These are phyloP conservation scores for Crithidia fasciculata DNA, from an alignment of 208 protist species.

Conservation along the genomic window DNA sequence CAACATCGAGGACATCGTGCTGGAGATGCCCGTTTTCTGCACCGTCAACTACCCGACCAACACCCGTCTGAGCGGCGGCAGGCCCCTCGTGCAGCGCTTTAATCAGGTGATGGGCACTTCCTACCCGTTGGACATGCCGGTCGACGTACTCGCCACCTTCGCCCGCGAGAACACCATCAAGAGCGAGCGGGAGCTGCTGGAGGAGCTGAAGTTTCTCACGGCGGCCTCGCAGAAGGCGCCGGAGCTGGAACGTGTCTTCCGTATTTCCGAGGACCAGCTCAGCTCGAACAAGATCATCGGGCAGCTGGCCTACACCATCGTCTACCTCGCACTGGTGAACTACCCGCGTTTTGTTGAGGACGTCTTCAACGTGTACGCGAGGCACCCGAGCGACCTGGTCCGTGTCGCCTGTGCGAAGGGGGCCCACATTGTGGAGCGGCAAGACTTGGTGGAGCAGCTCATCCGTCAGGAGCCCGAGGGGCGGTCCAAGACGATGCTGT, in stretches of 20 bases:
- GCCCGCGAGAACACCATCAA: constrained; percentile 74
- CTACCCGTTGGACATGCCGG: constrained; percentile 87
- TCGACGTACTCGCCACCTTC: constrained; percentile 89
- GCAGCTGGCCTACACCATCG: constrained; percentile 89
- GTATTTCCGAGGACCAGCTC: constrained; percentile 79
- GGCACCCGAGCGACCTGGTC: constrained; percentile 81
- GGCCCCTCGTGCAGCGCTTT: constrained; percentile 86
- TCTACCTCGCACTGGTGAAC: constrained; percentile 86
- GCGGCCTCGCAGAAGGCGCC: constrained; percentile 69
- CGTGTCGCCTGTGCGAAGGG: constrained; percentile 89
- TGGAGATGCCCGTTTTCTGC: constrained; percentile 91
- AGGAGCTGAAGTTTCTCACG: constrained; percentile 84
- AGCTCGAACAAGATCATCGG: constrained; percentile 87
- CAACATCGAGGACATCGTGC: constrained; percentile 74
- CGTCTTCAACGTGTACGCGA: constrained; percentile 73
- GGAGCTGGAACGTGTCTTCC: constrained; percentile 84
- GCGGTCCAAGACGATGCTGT: constrained; percentile 75
- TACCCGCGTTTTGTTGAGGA: constrained; percentile 80
- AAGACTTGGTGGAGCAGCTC: constrained; percentile 77
- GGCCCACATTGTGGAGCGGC: constrained; percentile 72
- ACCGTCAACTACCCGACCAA: constrained; percentile 89
- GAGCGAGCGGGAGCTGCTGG: constrained; percentile 68
- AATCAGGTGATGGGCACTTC: constrained; percentile 89
- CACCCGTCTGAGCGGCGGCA: constrained; percentile 83
- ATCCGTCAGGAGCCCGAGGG: constrained; percentile 76